Evolutionary conservation across 169 alveolate genomes (phyloP), one percentile per base, ranked within the genome.

Genomic region (Cryptosporidium viatorum): DNA sequence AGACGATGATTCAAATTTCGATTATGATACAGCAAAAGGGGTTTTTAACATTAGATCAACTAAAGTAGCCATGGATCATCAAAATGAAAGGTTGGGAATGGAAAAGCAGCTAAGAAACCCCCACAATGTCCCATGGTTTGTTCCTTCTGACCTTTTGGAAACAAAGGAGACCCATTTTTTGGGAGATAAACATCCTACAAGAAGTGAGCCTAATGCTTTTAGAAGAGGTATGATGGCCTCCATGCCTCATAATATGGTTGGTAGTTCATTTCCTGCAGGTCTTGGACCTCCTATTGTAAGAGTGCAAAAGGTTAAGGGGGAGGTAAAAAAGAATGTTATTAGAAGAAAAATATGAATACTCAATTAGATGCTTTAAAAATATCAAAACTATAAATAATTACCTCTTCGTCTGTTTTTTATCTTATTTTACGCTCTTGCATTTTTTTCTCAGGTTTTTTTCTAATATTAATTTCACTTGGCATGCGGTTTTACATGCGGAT

Each of bases 221-320:
- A 65, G 26, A 33, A 65, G 51, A 14, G 71, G 71, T 33, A 65
- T 65, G 71, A 31, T 65, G 71, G 71, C 71, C 23, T 65, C 71
- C 14, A 26, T 26, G 37, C 21, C 67, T 23, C 35, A 21, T 4
- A 26, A 26, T 21, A 1, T 26, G 67, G 67, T 37, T 6, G 35
- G 37, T 0, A n/a, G 6, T 8, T 21, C 67, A 55, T 29, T 55
- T 55, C 14, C 67, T 55, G n/a, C 16, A 55, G 12, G 29, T 5
- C 29, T 55, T 12, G 37, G 16, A 4, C 35, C 29, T 7, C 67
- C 67, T 55, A 21, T 55, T 55, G 67, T 55, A 9, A 55, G 67
- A 55, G 67, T 55, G 37, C 67, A 55, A n/a, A 55, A 21, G 67
- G 67, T 55, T n/a, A 21, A 29, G 10, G 67, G 35, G 16, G 31